Base-by-base conservation (phyloP, 2,329 filamentous ascomycete genomes). In the Fonsecaea erecta region DNA sequence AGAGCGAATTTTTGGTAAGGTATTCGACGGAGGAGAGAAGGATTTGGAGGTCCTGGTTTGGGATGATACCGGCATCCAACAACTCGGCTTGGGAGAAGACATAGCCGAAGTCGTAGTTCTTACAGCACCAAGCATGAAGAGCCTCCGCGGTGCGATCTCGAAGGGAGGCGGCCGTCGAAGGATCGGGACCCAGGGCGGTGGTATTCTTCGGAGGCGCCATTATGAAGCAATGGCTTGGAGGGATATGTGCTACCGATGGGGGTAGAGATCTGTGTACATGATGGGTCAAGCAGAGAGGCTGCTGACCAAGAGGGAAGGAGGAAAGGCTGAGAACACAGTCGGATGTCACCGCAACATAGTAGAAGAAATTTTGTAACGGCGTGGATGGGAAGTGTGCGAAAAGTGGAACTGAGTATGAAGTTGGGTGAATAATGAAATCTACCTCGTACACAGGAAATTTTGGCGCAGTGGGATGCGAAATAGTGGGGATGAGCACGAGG, bases 61-160 rank as follows among this genome's bases (percentile, higher is more conserved):
- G 79, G 48, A 83, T 76, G 34, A 83, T 70, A 30, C 74, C 75
- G 59, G 82, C 70, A 24, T 73, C 71, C 34, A 82, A 68, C 1
- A 83, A 74, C 66, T 82, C 81, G 43, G 80, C 74, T 68, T 83
- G 81, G 58, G 78, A 78, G 71, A 82, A 80, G 43, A 81, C 72
- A 66, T 80, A 77, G 61, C 81, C 79, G 30, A 75, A 63, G 32
- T 77, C 71, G 64, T 76, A 78, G 55, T 76, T 76, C 54, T 74
- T 74, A 26, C 75, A 65, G 63, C 81, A 83, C 69, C 76, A 76
- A 52, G 79, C 76, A 73, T 83, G 83, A 51, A 83, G 75, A 62
- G 76, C 75, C 28, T 78, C 76, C 59, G 79, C 79, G 62, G 81
- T 60, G 26, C 61, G 77, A 68, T 78, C 76, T 60, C 72, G 71